These are phyloP conservation scores for Asterochloris erici DNA, from an alignment of 139 green algal species.

Conservation along the genomic window DNA sequence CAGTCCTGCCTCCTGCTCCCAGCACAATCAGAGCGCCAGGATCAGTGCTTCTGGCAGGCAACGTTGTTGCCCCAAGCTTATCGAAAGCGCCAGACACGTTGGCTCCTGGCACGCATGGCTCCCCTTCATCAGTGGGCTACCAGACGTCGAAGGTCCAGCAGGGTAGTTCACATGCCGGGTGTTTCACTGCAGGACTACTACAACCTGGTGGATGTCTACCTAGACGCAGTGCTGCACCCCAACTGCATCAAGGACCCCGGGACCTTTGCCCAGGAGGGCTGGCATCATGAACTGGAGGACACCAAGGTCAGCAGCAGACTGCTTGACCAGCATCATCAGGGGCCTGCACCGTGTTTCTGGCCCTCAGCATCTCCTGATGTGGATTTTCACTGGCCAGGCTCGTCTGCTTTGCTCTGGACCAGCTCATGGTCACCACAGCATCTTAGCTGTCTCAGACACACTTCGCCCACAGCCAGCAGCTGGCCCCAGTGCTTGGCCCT, in stretches of 20 bases:
- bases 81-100: neutral
- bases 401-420: neutral
- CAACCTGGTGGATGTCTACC: slow-evolving; percentile 99
- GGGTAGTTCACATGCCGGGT: neutral
- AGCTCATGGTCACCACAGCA: too few species aligned
- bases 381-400: neutral
- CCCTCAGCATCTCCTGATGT: neutral
- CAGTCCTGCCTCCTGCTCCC: too few species aligned
- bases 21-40: too few species aligned
- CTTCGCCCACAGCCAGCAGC: too few species aligned
- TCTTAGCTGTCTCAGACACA: too few species aligned
- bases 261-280: slow-evolving; percentile 92
- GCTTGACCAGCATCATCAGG: neutral
- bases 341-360: neutral
- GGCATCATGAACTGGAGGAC: slow-evolving; percentile 86
- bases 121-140: too few species aligned
- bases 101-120: neutral
- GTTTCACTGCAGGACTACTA: slow-evolving; percentile 87
- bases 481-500: too few species aligned
- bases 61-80: too few species aligned
- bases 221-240: slow-evolving; percentile 97
- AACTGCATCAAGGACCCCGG: slow-evolving; percentile 79
- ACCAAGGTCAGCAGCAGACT: slow-evolving; percentile 24
- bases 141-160: too few species aligned
- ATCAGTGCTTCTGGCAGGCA: too few species aligned